Conservation (phyloP, 495 filamentous ascomycete genomes). For the Penicillium soppii region DNA sequence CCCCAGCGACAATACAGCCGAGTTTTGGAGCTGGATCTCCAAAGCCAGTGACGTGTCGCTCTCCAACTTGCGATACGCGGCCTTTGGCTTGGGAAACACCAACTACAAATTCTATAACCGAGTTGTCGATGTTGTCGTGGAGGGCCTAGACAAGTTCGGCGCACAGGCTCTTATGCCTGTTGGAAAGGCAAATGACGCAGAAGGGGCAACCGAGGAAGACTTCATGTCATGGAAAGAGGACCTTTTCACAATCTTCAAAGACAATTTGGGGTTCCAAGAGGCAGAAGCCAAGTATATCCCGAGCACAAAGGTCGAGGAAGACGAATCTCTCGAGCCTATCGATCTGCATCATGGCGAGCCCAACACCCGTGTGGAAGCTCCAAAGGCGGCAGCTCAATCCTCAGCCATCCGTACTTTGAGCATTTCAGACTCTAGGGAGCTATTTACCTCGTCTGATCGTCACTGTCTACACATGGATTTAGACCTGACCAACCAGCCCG, state of each 20-base stretch:
- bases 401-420: slow-evolving; percentile 32
- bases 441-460: slow-evolving; percentile 35
- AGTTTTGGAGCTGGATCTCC: slow-evolving; percentile 46
- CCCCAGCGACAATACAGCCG: slow-evolving; percentile 50
- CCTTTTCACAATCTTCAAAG: slow-evolving; percentile 38
- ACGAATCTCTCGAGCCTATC: slow-evolving; percentile 34
- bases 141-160: slow-evolving; percentile 34
- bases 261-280: slow-evolving; percentile 37
- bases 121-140: slow-evolving; percentile 41
- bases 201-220: slow-evolving; percentile 49
- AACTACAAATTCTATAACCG: slow-evolving; percentile 55
- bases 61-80: slow-evolving; percentile 38
- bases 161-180: slow-evolving; percentile 39
- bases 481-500: slow-evolving; percentile 41
- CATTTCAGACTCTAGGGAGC: slow-evolving; percentile 34
- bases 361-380: slow-evolving; percentile 14
- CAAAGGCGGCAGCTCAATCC: slow-evolving; percentile 27
- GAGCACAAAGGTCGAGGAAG: slow-evolving; percentile 37
- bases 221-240: slow-evolving; percentile 51
- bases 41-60: slow-evolving; percentile 27
- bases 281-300: slow-evolving; percentile 40
- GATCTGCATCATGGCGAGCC: slow-evolving; percentile 44
- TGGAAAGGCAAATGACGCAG: slow-evolving; percentile 46
- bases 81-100: slow-evolving; percentile 49
- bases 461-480: slow-evolving; percentile 53